phyloP scores from a whole-genome alignment of 306 rosid species.

The Myrica gale region DNA sequence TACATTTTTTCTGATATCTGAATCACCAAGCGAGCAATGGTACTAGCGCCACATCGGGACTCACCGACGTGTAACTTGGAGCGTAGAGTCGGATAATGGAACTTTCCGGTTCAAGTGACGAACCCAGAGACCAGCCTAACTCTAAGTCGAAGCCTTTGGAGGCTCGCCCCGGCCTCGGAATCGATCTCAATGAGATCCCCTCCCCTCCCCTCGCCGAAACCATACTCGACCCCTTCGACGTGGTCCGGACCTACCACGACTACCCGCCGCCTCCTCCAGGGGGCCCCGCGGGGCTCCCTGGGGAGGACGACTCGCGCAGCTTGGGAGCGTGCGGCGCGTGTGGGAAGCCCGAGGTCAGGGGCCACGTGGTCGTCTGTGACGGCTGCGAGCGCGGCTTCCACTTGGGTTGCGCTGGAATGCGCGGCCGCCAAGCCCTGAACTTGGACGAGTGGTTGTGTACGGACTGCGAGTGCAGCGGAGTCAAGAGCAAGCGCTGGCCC shows the following conservation, averaged over 20 bases:
- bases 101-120: constrained; percentile 67
- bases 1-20: constrained; percentile 29
- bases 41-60: constrained; percentile 41
- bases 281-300: constrained; percentile 58
- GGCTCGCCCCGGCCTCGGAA: constrained; percentile 57
- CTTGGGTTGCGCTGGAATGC: constrained; percentile 69
- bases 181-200: constrained; percentile 99
- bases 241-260: constrained; percentile 75
- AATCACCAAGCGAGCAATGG: constrained; percentile 51
- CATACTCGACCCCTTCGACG: constrained; percentile 69
- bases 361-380: constrained; percentile 78
- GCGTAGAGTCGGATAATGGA: constrained; percentile 76
- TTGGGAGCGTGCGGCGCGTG: constrained; percentile 50
- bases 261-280: constrained; percentile 80
- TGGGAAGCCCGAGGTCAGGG: constrained; percentile 45
- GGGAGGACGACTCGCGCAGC: constrained; percentile 20
- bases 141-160: constrained; percentile 26
- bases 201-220: constrained; percentile 70
- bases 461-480: constrained; percentile 61
- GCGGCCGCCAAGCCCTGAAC: constrained; percentile 48
- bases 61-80: constrained; percentile 38
- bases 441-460: constrained; percentile 82
- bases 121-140: constrained; percentile 35
- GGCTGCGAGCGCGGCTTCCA: constrained; percentile 92
- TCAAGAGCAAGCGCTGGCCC: constrained; percentile 91